A percentile compares a stretch with the other conserved stretches of the same genome.
Conservation (phyloP, 108 stramenopile genomes). For the Pinguiococcus pyrenoidosus region DNA sequence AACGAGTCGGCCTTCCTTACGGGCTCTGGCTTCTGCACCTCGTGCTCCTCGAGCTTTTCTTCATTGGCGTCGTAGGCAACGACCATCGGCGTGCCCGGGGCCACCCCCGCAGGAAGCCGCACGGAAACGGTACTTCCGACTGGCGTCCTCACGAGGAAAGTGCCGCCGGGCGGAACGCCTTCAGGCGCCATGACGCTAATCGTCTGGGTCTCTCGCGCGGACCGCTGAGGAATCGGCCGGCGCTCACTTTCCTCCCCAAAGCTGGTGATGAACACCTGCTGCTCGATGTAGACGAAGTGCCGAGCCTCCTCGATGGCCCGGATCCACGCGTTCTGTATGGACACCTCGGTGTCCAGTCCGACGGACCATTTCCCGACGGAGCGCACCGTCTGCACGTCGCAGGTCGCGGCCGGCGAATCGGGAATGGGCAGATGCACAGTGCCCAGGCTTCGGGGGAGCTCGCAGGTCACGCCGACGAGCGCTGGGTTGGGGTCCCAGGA, state of each 20-base stretch:
- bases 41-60: too few species aligned
- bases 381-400: neutral
- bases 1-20: neutral
- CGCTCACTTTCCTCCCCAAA: neutral
- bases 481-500: neutral
- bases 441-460: neutral
- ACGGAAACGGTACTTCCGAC: neutral
- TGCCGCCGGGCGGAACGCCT: neutral
- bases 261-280: constrained; percentile 14
- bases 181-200: neutral
- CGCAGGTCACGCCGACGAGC: neutral
- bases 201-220: neutral
- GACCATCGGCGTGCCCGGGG: neutral
- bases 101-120: neutral
- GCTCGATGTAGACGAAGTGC: constrained; percentile 48
- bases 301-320: constrained; percentile 39
- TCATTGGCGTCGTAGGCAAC: too few species aligned
- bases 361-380: neutral
- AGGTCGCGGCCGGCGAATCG: neutral
- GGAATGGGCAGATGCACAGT: neutral
- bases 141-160: neutral
- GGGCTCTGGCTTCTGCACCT: too few species aligned
- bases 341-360: neutral
- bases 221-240: neutral
- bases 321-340: neutral